These are phyloP conservation scores for Penicillium sp. DNA, from an alignment of 2,329 filamentous ascomycete species.

Conservation along the genomic window DNA sequence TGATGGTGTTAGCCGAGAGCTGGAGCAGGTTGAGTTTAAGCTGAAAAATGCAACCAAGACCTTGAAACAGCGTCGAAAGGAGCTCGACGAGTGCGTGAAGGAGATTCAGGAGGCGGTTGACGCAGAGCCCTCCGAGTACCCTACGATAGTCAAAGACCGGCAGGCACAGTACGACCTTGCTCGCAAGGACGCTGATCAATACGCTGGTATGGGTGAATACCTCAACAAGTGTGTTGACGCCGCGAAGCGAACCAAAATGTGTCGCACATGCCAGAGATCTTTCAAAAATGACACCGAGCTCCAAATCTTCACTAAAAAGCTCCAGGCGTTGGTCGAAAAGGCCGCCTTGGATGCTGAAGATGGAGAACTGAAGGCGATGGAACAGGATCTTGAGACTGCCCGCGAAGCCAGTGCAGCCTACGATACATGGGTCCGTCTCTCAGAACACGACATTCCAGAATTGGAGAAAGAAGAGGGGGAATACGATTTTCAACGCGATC, in stretches of 20 bases:
- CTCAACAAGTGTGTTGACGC: conserved; percentile 67
- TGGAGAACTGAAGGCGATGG: conserved; percentile 61
- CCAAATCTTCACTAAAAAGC: conserved; percentile 63
- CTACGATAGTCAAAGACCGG: conserved; percentile 52
- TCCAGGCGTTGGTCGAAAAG: conserved; percentile 58
- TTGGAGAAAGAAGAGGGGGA: conserved; percentile 64
- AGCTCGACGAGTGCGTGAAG: conserved; percentile 61
- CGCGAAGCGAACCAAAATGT: conserved; percentile 68
- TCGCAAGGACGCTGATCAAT: conserved; percentile 67
- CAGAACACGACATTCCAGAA: conserved; percentile 66
- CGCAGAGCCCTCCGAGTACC: conserved; percentile 51
- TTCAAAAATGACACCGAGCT: conserved; percentile 63
- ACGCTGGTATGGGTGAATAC: conserved; percentile 67
- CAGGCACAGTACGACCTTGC: conserved; percentile 53
- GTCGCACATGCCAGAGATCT: conserved; percentile 70
- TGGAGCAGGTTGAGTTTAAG: conserved; percentile 74
- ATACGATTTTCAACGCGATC: conserved; percentile 62
- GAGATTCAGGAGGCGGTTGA: conserved; percentile 62
- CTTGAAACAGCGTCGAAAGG: conserved; percentile 62
- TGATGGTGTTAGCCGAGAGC: conserved; percentile 68
- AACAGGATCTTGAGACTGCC: conserved; percentile 63
- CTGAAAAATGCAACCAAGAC: conserved; percentile 66
- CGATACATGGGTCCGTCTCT: conserved; percentile 71
- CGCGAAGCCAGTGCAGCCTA: conserved; percentile 65
- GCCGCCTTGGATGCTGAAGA: conserved; percentile 58